phyloP scores from a whole-genome alignment of 2,329 filamentous ascomycete genomes.

The Trichophyton verrucosum region DNA sequence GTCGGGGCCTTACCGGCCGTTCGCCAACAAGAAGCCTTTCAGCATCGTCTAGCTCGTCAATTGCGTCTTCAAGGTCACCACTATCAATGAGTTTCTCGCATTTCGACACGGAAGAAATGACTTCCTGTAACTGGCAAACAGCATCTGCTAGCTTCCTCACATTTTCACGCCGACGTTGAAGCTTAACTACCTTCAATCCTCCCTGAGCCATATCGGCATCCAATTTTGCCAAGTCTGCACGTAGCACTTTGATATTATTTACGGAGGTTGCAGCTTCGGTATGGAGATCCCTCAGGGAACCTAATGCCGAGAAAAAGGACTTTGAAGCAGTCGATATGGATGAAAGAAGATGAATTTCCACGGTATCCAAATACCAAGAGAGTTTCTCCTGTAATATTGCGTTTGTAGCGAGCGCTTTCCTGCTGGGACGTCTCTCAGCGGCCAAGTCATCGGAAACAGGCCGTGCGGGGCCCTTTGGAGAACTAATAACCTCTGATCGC shows the following conservation, averaged over 20 bases:
- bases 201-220: slow-evolving; percentile 79
- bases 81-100: slow-evolving; percentile 74
- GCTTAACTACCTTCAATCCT: slow-evolving; percentile 73
- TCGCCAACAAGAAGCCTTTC: slow-evolving; percentile 72
- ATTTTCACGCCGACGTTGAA: slow-evolving; percentile 72
- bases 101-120: slow-evolving; percentile 59
- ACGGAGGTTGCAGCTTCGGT: slow-evolving; percentile 88
- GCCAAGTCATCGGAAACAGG: slow-evolving; percentile 19
- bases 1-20: slow-evolving; percentile 27
- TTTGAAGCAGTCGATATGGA: slow-evolving; percentile 93
- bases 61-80: slow-evolving; percentile 69
- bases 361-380: slow-evolving; percentile 99
- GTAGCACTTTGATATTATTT: slow-evolving; percentile 64
- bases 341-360: slow-evolving; percentile 91
- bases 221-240: slow-evolving; percentile 65
- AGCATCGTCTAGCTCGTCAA: slow-evolving; percentile 63
- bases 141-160: slow-evolving; percentile 69
- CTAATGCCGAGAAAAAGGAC: slow-evolving; percentile 89
- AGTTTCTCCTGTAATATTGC: slow-evolving; percentile 96
- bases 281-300: slow-evolving; percentile 80
- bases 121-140: slow-evolving; percentile 66
- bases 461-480: slow-evolving; percentile 48
- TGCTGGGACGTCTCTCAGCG: slow-evolving; percentile 21
- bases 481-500: slow-evolving; percentile 83
- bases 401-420: slow-evolving; percentile 87